Evolutionary conservation across 176 grass and related monocot genomes (phyloP), one percentile per base, ranked within the genome.

Genomic region (Phyllostachys edulis): DNA sequence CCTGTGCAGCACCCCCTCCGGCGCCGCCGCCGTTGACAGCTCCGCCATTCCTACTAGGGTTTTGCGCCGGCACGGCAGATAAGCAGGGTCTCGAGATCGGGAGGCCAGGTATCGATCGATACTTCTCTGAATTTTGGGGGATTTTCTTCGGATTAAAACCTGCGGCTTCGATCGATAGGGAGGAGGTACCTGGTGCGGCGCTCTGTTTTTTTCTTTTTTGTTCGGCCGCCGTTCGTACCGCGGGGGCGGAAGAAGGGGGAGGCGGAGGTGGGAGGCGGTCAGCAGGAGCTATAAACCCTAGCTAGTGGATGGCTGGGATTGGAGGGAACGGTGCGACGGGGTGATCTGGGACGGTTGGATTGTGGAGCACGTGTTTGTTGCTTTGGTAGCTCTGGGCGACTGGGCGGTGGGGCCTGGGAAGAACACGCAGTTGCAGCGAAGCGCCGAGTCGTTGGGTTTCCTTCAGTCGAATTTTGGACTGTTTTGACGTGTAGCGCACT

Each of bases 1-100:
- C 68, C 96, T 82, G 27, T 90, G 83, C 87, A 99, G 91, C 38
- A 94, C 72, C 49, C 73, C 76, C 70, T 99, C 96, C 11, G 85
- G 63, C 78, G 57, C 72, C 76, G 42, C 71, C 77, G 63, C 67
- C 76, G 42, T 5, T 45, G 65, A 72, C 42, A 78, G 74, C 36
- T 54, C 87, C 67, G 76, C 84, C 89, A 90, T 90, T 14, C 1
- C 20, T 55, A 69, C 41, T 84, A 87, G 89, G 80, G 80, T 80
- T 84, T 56, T 41, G 37, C 60, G 13, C 80, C 34, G 9, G 18
- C 75, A 42, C 61, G 10, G 68, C 24, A 36, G 37, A 75, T 10
- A 27, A 24, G 3, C 34, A 21, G 17, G 17, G 11, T 49, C 9
- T 1, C 34, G 6, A 50, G 29, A 83, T 67, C 12, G 18, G n/a